These are phyloP conservation scores for Lonicera japonica DNA, from an alignment of 129 eudicot species.

Conservation along the genomic window DNA sequence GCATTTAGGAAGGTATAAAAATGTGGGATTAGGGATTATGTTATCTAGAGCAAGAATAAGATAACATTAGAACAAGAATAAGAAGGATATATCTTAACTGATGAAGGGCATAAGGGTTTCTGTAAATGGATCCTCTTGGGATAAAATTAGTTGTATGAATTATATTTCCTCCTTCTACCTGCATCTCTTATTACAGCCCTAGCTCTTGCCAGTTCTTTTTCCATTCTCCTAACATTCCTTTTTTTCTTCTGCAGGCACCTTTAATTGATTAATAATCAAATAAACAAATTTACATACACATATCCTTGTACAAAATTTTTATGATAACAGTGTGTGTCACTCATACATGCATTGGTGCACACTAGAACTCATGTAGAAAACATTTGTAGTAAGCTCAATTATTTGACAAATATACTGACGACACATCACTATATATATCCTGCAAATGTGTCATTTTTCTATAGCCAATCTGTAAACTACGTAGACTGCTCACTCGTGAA, in stretches of 20 bases:
- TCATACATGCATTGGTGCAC: no score
- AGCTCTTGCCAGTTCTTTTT: slow-evolving; percentile 31
- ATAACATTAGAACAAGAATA: not conserved
- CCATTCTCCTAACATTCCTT: not conserved
- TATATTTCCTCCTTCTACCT: slow-evolving; percentile 3
- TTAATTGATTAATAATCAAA: not conserved
- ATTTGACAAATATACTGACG: no score
- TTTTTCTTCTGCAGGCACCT: not conserved
- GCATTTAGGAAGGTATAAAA: no score
- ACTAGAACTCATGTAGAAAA: no score
- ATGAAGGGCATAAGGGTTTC: slow-evolving; percentile 25
- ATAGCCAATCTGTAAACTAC: no score
- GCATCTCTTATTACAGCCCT: slow-evolving; percentile 34
- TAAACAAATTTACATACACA: not conserved
- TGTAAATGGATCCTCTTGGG: slow-evolving; percentile 26
- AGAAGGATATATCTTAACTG: slow-evolving; percentile 18
- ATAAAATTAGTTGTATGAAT: slow-evolving; percentile 9
- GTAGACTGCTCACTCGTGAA: no score
- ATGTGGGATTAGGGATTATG: no score
- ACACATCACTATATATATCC: no score
- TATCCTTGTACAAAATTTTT: no score
- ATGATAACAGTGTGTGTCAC: no score
- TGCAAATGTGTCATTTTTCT: no score
- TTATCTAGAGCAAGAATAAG: not conserved
- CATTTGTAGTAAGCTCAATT: no score